A percentile compares a stretch with the other conserved stretches of the same genome.
phyloP scores from a whole-genome alignment of 2,329 filamentous ascomycete species.

The Geosmithia morbida region DNA sequence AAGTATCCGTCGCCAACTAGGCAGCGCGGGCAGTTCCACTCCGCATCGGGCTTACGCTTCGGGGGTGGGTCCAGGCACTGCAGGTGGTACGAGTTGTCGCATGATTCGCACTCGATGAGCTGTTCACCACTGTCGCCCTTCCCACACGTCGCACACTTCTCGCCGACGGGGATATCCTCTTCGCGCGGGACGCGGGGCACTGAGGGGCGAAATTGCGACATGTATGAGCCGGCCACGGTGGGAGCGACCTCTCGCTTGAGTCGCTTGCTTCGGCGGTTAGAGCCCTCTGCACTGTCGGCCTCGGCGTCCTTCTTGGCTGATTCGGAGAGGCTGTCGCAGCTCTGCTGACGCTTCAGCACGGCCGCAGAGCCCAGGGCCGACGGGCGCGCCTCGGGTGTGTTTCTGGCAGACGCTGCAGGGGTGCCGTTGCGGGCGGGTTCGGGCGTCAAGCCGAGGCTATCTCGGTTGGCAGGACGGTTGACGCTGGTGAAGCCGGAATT shows the following conservation, averaged over 20 bases:
- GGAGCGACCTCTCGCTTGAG: slow-evolving; percentile 68
- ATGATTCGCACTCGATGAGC: slow-evolving; percentile 69
- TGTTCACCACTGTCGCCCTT: slow-evolving; percentile 62
- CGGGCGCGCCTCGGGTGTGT: slow-evolving; percentile 50
- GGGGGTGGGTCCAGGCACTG: slow-evolving; percentile 79
- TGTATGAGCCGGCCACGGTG: slow-evolving; percentile 89
- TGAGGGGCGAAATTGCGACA: slow-evolving; percentile 82
- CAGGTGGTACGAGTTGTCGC: slow-evolving; percentile 77
- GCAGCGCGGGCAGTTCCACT: slow-evolving; percentile 94
- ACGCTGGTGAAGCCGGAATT: slow-evolving; percentile 51
- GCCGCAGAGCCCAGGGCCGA: slow-evolving; percentile 38
- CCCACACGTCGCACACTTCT: slow-evolving; percentile 75
- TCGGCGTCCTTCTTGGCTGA: slow-evolving; percentile 30
- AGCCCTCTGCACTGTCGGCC: slow-evolving; percentile 37
- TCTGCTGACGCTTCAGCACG: slow-evolving; percentile 65
- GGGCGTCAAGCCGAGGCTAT: slow-evolving; percentile 44
- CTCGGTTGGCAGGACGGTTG: slow-evolving; percentile 33
- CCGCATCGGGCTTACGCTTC: slow-evolving; percentile 60
- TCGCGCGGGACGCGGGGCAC: slow-evolving; percentile 51
- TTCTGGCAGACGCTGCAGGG: slow-evolving; percentile 47
- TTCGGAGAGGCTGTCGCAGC: slow-evolving; percentile 36
- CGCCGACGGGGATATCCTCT: slow-evolving; percentile 29
- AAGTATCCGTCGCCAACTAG: slow-evolving; percentile 94
- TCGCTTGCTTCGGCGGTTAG: slow-evolving; percentile 78
- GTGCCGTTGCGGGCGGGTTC: slow-evolving; percentile 40